Percentiles rank a stretch among this genome's conserved stretches.
Conservation (phyloP, 306 rosid genomes). For the Quercus suber region DNA sequence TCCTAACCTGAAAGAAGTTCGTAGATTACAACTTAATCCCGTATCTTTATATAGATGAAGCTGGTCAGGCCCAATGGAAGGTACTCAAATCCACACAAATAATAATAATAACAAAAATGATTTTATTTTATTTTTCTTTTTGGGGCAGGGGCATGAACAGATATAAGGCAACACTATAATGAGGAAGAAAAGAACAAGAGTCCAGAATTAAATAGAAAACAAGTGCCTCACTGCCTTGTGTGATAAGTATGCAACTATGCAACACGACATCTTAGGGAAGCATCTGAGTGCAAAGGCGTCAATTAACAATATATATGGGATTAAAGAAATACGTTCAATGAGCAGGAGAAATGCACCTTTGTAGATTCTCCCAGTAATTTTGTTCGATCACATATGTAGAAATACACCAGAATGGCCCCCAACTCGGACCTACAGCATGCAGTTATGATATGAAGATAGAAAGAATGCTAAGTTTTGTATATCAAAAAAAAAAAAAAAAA, state of each 20-base stretch:
- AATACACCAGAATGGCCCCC: conserved; percentile 81
- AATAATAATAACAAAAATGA: no score
- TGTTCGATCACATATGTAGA: conserved; percentile 91
- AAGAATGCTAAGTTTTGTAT: conserved; percentile 10
- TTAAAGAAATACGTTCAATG: conserved; percentile 1
- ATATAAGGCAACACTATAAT: neutral
- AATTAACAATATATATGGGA: neutral
- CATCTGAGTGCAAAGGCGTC: conserved; percentile 5
- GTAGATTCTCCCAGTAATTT: conserved; percentile 67
- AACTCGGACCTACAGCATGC: conserved; percentile 64
- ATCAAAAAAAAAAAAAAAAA: conserved; percentile 1
- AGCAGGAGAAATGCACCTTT: conserved; percentile 50
- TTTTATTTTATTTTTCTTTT: no score
- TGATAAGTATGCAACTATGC: neutral
- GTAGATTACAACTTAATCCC: neutral
- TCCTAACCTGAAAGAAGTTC: neutral
- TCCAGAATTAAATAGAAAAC: neutral
- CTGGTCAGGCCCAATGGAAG: neutral
- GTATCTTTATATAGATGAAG: neutral
- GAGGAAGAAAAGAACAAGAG: neutral
- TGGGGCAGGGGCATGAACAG: neutral
- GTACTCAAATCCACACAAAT: neutral
- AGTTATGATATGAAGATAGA: conserved; percentile 15
- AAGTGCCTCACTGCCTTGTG: neutral
- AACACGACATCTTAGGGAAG: conserved; percentile 10